These are phyloP conservation scores for Microbotryomycetes sp. DNA, from an alignment of 1,284 basidiomycete genomes.

Conservation along the genomic window DNA sequence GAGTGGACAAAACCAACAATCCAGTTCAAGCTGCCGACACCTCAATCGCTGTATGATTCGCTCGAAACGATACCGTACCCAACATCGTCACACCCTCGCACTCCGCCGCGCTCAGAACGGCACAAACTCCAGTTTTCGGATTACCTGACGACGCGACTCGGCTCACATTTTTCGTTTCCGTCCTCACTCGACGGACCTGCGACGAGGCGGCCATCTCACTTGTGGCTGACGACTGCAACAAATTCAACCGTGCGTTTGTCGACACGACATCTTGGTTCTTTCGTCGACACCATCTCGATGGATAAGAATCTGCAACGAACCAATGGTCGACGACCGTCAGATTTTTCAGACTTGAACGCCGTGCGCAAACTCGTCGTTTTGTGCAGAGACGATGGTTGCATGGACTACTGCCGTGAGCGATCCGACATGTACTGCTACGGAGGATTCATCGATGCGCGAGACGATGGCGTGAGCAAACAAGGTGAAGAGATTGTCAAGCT, in stretches of 20 bases:
- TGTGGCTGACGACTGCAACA: conserved; percentile 19
- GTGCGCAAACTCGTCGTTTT: conserved; percentile 6
- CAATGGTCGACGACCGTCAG: neutral
- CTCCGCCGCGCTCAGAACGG: neutral
- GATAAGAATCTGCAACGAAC: neutral
- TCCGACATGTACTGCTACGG: conserved; percentile 12
- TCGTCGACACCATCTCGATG: neutral
- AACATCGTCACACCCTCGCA: conserved; percentile 12
- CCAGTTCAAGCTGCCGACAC: neutral
- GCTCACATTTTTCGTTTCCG: conserved; percentile 18
- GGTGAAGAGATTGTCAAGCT: conserved; percentile 15
- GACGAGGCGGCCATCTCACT: neutral
- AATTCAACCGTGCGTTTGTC: conserved; percentile 1
- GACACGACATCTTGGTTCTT: conserved; percentile 5
- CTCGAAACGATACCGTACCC: conserved; percentile 16
- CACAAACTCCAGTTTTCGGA: neutral
- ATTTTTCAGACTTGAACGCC: neutral
- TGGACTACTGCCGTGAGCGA: conserved; percentile 11
- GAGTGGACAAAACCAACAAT: neutral
- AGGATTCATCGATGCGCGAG: conserved; percentile 4
- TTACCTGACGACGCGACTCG: conserved; percentile 21
- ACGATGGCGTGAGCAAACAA: neutral
- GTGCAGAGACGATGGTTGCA: conserved; percentile 16
- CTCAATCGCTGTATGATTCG: neutral
- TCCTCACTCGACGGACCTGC: neutral